Conservation (phyloP, 805 yeast genomes). For the Scheffersomyces stipitis region DNA sequence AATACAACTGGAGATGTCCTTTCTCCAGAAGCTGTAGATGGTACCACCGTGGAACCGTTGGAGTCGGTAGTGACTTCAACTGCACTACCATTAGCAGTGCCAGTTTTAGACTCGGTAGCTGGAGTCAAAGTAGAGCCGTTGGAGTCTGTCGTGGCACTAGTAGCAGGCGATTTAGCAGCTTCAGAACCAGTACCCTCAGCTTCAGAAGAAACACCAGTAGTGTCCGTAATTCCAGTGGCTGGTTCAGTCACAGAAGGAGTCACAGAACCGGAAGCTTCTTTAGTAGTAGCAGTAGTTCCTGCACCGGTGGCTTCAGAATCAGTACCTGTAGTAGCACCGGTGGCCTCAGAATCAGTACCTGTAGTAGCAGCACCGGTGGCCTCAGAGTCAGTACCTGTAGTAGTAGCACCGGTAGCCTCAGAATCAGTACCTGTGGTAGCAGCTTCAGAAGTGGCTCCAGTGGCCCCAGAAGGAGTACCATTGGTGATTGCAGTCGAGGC, state of each 20-base stretch:
- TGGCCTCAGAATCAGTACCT: conserved; percentile 13
- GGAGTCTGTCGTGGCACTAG: too few species aligned
- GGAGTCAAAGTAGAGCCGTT: too few species aligned
- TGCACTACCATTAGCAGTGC: too few species aligned
- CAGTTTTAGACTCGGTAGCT: too few species aligned
- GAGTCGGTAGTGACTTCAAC: too few species aligned
- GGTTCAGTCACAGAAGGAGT: not conserved
- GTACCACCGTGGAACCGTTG: too few species aligned
- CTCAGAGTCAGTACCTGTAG: conserved; percentile 16
- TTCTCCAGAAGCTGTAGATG: too few species aligned
- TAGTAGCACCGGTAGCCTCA: conserved; percentile 25
- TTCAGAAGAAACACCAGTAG: not conserved
- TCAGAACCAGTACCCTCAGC: conserved; percentile 4
- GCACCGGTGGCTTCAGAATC: conserved; percentile 19
- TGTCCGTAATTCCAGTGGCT: not conserved
- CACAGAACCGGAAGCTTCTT: not conserved
- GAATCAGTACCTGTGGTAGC: conserved; percentile 13
- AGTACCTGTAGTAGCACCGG: conserved; percentile 28
- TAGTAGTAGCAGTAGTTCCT: conserved; percentile 24
- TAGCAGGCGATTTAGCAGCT: conserved; percentile 17
- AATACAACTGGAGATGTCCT: too few species aligned
- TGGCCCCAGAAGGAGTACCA: conserved; percentile 3
- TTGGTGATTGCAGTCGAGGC: conserved; percentile 4
- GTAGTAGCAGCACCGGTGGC: conserved; percentile 29
- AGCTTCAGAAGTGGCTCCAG: conserved; percentile 6